phyloP scores from a whole-genome alignment of 163 green algal genomes.

The Chlorella variabilis region DNA sequence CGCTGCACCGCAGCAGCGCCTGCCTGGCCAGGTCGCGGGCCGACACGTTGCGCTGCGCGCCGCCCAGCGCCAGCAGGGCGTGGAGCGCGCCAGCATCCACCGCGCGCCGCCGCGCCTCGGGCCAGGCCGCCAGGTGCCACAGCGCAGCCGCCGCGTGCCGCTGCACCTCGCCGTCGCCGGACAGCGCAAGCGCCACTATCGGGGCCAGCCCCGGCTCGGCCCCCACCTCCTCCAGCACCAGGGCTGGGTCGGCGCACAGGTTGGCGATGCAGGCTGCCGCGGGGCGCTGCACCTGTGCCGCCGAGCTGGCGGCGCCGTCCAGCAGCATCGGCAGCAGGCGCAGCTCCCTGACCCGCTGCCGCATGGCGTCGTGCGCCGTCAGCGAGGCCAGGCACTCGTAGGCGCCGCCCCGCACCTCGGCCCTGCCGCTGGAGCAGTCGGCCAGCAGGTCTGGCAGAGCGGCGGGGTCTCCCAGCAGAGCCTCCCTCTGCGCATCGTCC shows the following conservation, averaged over 20 bases:
- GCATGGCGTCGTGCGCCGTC: conserved; percentile 17
- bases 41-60: conserved; percentile 7
- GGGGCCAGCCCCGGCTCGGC: conserved; percentile 1
- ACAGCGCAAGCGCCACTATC: conserved; percentile 22
- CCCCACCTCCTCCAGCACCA: conserved; percentile 2
- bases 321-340: conserved; percentile 32
- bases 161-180: conserved; percentile 10
- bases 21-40: conserved; percentile 15
- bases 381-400: conserved; percentile 31
- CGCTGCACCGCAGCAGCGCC: conserved; percentile 28
- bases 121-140: conserved; percentile 45
- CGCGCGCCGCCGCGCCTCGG: conserved; percentile 33
- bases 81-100: conserved; percentile 36
- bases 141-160: conserved; percentile 27
- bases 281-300: conserved; percentile 5
- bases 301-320: neutral
- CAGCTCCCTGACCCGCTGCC: conserved; percentile 20
- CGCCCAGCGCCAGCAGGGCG: conserved; percentile 31
- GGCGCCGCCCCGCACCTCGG: conserved; percentile 9
- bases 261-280: conserved; percentile 20
- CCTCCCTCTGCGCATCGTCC: conserved; percentile 27
- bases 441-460: conserved; percentile 18
- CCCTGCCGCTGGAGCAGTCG: neutral
- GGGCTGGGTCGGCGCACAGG: conserved; percentile 24
- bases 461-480: neutral